A percentile compares a stretch with the other conserved stretches of the same genome.
phyloP scores from a whole-genome alignment of 805 yeast species.

The Hanseniaspora nectarophila region DNA sequence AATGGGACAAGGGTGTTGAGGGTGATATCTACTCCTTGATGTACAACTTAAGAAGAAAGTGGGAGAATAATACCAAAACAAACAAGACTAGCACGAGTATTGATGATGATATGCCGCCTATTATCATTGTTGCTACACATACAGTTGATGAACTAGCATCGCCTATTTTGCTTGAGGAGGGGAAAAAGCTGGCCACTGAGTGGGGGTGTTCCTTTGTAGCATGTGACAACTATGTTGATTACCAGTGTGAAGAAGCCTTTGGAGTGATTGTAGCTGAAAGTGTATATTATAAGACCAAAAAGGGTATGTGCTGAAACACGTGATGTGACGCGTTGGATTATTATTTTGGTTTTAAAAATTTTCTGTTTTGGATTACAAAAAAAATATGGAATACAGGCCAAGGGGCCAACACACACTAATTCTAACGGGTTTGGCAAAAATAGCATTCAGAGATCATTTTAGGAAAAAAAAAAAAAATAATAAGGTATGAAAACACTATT shows the following conservation, averaged over 20 bases:
- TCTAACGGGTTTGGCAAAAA: no score
- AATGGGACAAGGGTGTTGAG: slow-evolving; percentile 56
- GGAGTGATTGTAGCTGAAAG: slow-evolving; percentile 28
- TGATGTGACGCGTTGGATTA: no score
- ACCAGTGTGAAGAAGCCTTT: slow-evolving; percentile 45
- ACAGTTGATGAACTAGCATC: slow-evolving; percentile 44
- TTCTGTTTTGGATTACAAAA: no score
- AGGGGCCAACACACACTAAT: no score
- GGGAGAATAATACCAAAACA: slow-evolving; percentile 33
- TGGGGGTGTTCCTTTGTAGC: slow-evolving; percentile 61
- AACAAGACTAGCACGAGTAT: slow-evolving; percentile 19
- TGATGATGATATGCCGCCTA: slow-evolving; percentile 44
- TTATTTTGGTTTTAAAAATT: no score
- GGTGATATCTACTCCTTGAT: slow-evolving; percentile 53
- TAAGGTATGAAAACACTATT: no score
- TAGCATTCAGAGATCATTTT: no score
- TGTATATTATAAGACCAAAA: background rate
- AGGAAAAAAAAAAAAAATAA: no score
- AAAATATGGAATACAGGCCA: no score
- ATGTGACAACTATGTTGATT: slow-evolving; percentile 42
- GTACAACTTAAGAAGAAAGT: slow-evolving; percentile 44
- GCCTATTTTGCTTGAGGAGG: slow-evolving; percentile 47
- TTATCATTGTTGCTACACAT: slow-evolving; percentile 57
- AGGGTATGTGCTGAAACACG: background rate
- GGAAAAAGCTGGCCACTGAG: slow-evolving; percentile 41